Conservation (phyloP, 176 grass and related monocot species). For the Musa schizocarpa region DNA sequence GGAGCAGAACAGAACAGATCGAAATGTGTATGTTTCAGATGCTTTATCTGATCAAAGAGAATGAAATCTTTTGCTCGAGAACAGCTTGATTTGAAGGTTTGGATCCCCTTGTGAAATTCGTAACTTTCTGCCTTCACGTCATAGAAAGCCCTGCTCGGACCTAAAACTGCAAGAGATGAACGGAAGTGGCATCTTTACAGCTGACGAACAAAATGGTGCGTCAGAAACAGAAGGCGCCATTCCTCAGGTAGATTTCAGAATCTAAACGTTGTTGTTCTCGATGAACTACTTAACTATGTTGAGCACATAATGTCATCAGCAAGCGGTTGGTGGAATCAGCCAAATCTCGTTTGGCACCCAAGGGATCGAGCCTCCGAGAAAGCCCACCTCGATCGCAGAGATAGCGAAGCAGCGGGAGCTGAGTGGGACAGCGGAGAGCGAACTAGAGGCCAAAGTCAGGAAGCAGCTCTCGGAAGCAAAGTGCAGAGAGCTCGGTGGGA, state of each 20-base stretch:
- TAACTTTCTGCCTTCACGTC: background rate
- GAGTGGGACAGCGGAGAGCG: background rate
- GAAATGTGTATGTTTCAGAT: too few relatives aligned
- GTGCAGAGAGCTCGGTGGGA: background rate
- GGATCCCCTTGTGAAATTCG: background rate
- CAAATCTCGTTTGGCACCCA: slow-evolving; percentile 5
- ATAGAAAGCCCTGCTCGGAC: background rate
- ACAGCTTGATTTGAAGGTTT: background rate
- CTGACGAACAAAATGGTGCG: background rate
- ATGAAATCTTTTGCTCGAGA: too few relatives aligned
- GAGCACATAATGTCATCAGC: background rate
- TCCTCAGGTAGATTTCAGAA: too few relatives aligned
- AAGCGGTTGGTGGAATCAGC: background rate
- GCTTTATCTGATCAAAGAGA: too few relatives aligned
- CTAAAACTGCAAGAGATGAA: slow-evolving; percentile 1
- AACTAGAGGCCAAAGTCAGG: background rate
- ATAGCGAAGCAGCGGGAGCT: slow-evolving; percentile 9
- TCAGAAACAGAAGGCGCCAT: background rate
- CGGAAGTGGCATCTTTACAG: slow-evolving; percentile 4
- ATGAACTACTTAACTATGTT: too few relatives aligned
- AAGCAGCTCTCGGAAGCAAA: slow-evolving; percentile 3
- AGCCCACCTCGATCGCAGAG: slow-evolving; percentile 10
- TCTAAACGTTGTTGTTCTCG: too few relatives aligned
- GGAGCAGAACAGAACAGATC: too few relatives aligned
- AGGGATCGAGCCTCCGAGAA: background rate